Conservation (phyloP, 2,329 filamentous ascomycete genomes). For the Septoria linicola region DNA sequence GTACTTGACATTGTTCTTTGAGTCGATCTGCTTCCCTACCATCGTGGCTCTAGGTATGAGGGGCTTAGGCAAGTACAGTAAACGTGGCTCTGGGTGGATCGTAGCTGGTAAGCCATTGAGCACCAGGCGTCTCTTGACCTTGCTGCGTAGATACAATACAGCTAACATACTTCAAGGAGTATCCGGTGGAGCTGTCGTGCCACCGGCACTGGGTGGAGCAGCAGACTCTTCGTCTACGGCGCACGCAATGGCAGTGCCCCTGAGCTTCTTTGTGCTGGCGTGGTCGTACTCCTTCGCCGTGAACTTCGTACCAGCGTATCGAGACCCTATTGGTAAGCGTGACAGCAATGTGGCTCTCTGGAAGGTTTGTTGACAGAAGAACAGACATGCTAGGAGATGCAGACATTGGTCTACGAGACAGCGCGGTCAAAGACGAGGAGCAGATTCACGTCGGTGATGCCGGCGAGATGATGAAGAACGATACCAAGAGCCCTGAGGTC, state of each 20-base stretch:
- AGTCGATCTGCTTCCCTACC: slow-evolving; percentile 78
- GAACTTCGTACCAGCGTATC: slow-evolving; percentile 67
- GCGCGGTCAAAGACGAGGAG: slow-evolving; percentile 1
- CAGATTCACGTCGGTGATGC: neutral
- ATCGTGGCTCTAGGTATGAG: slow-evolving; percentile 77
- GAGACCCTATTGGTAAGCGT: slow-evolving; percentile 60
- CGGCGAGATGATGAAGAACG: too few species aligned
- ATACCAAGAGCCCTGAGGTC: too few species aligned
- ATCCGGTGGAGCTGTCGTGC: slow-evolving; percentile 67
- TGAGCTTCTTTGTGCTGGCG: slow-evolving; percentile 52
- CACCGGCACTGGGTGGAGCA: slow-evolving; percentile 67
- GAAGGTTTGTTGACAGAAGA: neutral
- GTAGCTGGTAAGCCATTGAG: slow-evolving; percentile 43
- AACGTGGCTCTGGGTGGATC: slow-evolving; percentile 72
- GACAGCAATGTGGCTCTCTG: slow-evolving; percentile 17
- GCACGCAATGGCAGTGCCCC: slow-evolving; percentile 25
- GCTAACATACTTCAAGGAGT: slow-evolving; percentile 54
- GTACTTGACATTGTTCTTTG: slow-evolving; percentile 70
- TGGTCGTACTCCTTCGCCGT: slow-evolving; percentile 49
- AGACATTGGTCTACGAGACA: slow-evolving; percentile 5
- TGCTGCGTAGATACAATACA: slow-evolving; percentile 48
- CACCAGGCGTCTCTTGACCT: slow-evolving; percentile 50
- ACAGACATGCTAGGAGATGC: slow-evolving; percentile 5
- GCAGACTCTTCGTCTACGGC: slow-evolving; percentile 55
- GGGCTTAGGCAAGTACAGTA: slow-evolving; percentile 72